Evolutionary conservation across 768 basidiomycete genomes (phyloP), one percentile per base, ranked within the genome.

Genomic region (Royoungia palumana): DNA sequence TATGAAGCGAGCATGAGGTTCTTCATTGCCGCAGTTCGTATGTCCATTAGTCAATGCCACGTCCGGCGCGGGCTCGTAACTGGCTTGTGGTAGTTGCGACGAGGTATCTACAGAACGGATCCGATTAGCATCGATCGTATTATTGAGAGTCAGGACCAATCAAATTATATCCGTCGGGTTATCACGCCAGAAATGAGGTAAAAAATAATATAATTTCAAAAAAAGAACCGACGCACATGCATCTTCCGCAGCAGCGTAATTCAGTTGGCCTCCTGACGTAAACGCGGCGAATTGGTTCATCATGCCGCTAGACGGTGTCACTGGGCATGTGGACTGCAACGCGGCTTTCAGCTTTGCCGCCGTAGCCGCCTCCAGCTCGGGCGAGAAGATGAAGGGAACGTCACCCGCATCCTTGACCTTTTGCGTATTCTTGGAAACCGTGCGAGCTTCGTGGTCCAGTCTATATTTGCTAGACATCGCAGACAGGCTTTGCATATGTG

Each of bases 401-500:
- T 66, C 65, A 1, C 65, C 65, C 0, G 66, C 65, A 22, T 66
- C 65, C 49, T 63, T 66, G 50, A 57, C 56, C 14, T 39, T 66
- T 41, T 55, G 56, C 7, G 32, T 37, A 6, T 36, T 53, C 57
- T 55, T 63, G 38, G 44, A 12, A 5, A 6, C 35, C 2, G 30
- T 21, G 21, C 63, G 56, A 11, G 52, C 2, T 6, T 63, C 60
- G 6, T 35, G 6, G n/a, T 65, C 63, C 1, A 61, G 45, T 35
- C 54, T 49, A 30, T 63, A 63, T 41, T 60, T 66, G 16, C 25
- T 50, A 5, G 61, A 63, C 50, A 66, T 65, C 43, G 59, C 54
- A 5, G n/a, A 46, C 12, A 61, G 54, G 35, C 49, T 64, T 41
- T 54, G 62, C 49, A 55, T 40, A 11, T 62, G 39, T 16, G 52